A percentile compares a stretch with the other conserved stretches of the same genome.
Conservation (phyloP, 1,284 basidiomycete genomes). For the Schizophyllum amplum region DNA sequence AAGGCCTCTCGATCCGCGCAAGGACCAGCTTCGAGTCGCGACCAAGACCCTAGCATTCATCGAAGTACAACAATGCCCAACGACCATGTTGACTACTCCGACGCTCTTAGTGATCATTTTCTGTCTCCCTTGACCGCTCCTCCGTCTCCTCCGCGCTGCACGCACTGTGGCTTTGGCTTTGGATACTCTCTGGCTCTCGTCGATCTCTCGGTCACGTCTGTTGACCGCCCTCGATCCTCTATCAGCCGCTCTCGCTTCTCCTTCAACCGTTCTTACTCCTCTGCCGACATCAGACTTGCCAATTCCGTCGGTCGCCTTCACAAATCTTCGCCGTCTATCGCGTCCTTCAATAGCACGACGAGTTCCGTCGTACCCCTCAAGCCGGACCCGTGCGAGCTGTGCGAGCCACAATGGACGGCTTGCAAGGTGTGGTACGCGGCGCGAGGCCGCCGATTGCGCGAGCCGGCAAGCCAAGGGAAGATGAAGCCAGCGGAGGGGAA, state of each 20-base stretch:
- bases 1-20: too few species aligned
- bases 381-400: constrained; percentile 11
- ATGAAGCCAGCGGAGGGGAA: neutral
- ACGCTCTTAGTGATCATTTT: neutral
- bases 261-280: neutral
- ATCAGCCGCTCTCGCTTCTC: neutral
- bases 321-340: neutral
- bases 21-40: too few species aligned
- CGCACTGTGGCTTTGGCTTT: constrained; percentile 13
- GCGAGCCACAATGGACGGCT: constrained; percentile 14
- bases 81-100: too few species aligned
- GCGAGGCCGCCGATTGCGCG: neutral
- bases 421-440: constrained; percentile 13
- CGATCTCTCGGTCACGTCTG: constrained; percentile 11
- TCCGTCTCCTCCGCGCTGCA: constrained; percentile 13
- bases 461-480: neutral
- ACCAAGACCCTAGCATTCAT: too few species aligned
- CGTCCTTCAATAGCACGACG: neutral
- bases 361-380: constrained; percentile 3
- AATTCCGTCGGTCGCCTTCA: neutral
- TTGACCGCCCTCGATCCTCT: constrained; percentile 3
- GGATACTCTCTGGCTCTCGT: constrained; percentile 3
- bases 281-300: neutral
- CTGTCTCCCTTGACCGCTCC: neutral
- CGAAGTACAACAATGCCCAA: too few species aligned